Conservation (phyloP, 2,329 filamentous ascomycete species). For the Pseudogymnoascus sp. region DNA sequence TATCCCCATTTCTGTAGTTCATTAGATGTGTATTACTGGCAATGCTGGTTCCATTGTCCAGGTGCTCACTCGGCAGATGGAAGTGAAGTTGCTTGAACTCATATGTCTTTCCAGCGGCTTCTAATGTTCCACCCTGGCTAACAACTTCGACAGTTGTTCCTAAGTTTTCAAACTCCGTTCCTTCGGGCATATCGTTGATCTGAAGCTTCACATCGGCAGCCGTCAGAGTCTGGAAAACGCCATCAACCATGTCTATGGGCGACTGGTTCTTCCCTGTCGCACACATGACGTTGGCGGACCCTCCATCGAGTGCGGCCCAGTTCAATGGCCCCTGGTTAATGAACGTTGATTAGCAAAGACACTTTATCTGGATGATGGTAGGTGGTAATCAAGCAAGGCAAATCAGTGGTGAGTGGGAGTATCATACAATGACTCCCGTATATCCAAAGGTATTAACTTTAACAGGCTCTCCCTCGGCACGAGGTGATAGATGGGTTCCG, state of each 20-base stretch:
- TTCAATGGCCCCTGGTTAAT: neutral
- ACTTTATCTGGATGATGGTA: neutral
- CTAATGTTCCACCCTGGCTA: constrained; percentile 11
- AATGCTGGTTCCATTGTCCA: constrained; percentile 38
- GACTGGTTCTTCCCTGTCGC: neutral
- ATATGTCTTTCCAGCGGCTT: constrained; percentile 11
- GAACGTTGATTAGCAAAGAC: neutral
- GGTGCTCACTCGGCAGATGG: constrained; percentile 53
- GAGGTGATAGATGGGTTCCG: constrained; percentile 32
- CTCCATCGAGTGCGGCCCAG: constrained; percentile 2
- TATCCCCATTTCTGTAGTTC: too few species aligned
- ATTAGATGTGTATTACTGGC: constrained; percentile 29
- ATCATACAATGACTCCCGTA: constrained; percentile 29
- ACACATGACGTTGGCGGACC: neutral
- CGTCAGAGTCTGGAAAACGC: neutral
- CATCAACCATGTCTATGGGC: constrained; percentile 5
- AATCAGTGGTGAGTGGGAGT: neutral
- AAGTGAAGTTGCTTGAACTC: constrained; percentile 46
- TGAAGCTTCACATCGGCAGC: constrained; percentile 1
- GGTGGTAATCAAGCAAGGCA: neutral
- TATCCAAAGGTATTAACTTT: constrained; percentile 35
- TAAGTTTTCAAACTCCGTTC: constrained; percentile 10
- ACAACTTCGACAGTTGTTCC: constrained; percentile 11
- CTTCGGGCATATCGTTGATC: constrained; percentile 4
- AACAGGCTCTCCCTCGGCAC: constrained; percentile 28